Evolutionary conservation across 768 basidiomycete genomes (phyloP).

Genomic region (Leccinellum albellum): DNA sequence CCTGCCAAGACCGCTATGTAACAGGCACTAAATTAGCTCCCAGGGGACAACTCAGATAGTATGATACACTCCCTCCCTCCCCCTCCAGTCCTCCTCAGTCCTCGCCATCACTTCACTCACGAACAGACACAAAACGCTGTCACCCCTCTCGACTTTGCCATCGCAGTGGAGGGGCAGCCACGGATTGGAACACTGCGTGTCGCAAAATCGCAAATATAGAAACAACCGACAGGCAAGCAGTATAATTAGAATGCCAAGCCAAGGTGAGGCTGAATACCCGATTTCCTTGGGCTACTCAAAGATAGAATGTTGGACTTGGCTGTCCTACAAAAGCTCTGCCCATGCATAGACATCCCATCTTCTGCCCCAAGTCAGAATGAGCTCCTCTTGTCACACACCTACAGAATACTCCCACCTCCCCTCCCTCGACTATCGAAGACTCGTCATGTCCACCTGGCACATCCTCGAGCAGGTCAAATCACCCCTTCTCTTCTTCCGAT

Average conservation of each 20-base stretch:
- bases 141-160: background rate
- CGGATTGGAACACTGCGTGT: background rate
- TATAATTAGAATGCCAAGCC: constrained; percentile 46
- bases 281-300: constrained; percentile 35
- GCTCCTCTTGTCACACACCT: constrained; percentile 19
- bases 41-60: constrained; percentile 8
- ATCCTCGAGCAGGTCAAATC: constrained; percentile 43
- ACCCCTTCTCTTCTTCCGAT: background rate
- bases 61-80: background rate
- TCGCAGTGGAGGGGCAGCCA: background rate
- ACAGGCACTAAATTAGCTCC: constrained; percentile 28
- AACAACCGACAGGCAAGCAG: constrained; percentile 8
- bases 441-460: constrained; percentile 44
- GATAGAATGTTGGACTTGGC: constrained; percentile 47
- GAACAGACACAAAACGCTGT: background rate
- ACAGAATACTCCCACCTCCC: constrained; percentile 13
- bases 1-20: constrained; percentile 30
- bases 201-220: constrained; percentile 20
- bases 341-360: constrained; percentile 17
- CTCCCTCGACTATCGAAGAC: constrained; percentile 25
- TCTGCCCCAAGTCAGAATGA: constrained; percentile 25
- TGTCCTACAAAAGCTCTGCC: constrained; percentile 38
- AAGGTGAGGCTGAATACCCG: constrained; percentile 36
- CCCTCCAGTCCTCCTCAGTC: background rate
- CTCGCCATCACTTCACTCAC: background rate